Evolutionary conservation across 2,329 filamentous ascomycete genomes (phyloP).

Genomic region (Mariannaea elegans): DNA sequence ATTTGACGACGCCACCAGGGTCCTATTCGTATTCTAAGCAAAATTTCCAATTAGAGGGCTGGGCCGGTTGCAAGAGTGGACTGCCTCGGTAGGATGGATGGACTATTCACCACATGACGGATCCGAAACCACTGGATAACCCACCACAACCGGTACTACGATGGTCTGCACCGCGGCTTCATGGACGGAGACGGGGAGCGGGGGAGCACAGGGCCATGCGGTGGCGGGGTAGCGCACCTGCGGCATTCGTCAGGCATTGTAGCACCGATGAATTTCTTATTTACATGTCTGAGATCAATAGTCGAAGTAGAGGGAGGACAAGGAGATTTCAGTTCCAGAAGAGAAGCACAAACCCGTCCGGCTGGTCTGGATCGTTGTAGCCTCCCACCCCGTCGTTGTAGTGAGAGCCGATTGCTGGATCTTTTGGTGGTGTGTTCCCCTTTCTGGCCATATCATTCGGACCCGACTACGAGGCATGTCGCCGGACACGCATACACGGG

Average conservation of each 20-base stretch:
- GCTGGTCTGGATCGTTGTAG: not conserved
- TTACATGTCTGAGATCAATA: conserved; percentile 33
- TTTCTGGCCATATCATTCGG: not conserved
- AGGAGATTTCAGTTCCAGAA: conserved; percentile 32
- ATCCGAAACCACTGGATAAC: conserved; percentile 29
- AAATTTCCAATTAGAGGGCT: conserved; percentile 9
- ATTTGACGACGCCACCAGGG: conserved; percentile 36
- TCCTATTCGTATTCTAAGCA: conserved; percentile 15
- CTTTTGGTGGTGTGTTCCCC: not conserved
- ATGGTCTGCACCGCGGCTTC: conserved; percentile 32
- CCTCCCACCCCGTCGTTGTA: conserved; percentile 1
- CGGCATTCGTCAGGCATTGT: conserved; percentile 7
- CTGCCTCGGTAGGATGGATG: conserved; percentile 3
- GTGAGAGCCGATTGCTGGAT: not conserved
- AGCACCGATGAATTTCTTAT: conserved; percentile 14
- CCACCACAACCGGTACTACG: conserved; percentile 30
- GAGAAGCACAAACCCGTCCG: conserved; percentile 18
- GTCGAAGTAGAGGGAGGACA: conserved; percentile 12
- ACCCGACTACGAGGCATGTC: conserved; percentile 3
- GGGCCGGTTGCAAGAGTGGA: conserved; percentile 6
- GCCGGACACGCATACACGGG: conserved; percentile 7
- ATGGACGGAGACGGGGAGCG: conserved; percentile 9
- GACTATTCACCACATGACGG: conserved; percentile 7
- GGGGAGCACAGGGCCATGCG: conserved; percentile 13
- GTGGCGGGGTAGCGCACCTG: not conserved